Evolutionary conservation across 2,329 filamentous ascomycete genomes (phyloP).

Genomic region (Colletotrichum sp.): DNA sequence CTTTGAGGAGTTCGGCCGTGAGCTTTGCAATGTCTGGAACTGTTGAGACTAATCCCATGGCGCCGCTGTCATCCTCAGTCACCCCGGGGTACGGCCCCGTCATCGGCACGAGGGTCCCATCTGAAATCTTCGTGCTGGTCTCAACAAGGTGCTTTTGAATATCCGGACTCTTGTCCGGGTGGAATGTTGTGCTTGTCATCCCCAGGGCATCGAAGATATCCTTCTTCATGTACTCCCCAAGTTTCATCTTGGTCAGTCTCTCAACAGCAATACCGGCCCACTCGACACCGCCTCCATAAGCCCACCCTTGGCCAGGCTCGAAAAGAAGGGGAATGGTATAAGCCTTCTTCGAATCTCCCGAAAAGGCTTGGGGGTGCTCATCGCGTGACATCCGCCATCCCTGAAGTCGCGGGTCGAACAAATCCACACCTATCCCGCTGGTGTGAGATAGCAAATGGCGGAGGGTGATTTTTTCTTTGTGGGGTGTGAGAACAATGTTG

Average conservation of each 20-base stretch:
- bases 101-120: not conserved
- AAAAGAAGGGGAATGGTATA: not conserved
- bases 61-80: not conserved
- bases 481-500: not conserved
- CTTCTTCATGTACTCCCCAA: not conserved
- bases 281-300: not conserved
- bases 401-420: not conserved
- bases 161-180: not conserved
- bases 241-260: not conserved
- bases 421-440: not conserved
- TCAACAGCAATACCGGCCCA: not conserved
- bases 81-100: not conserved
- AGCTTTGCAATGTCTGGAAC: not conserved
- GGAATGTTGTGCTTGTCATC: not conserved
- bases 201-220: not conserved
- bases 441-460: conserved; percentile 1
- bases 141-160: not conserved
- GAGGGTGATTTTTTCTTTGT: not conserved
- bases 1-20: not conserved
- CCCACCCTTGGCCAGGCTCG: conserved; percentile 1
- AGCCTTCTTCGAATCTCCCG: not conserved
- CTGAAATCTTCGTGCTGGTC: not conserved
- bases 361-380: not conserved
- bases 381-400: not conserved
- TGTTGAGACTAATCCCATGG: not conserved